Evolutionary conservation across 2,329 filamentous ascomycete species (phyloP), one percentile per base, ranked within the genome.

Genomic region (Ophiostoma quercus): DNA sequence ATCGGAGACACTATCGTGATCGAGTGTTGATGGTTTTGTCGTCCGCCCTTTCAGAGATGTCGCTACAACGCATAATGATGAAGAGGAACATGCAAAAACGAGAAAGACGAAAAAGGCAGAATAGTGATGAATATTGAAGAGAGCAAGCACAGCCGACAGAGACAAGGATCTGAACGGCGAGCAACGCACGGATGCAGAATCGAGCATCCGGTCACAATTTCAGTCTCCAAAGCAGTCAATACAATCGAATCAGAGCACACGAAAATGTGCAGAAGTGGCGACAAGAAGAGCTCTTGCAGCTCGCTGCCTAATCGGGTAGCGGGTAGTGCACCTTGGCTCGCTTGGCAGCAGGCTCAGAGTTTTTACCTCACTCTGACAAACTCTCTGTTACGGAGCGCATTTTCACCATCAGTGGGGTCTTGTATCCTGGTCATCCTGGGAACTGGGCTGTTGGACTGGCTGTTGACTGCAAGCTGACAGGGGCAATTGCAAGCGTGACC

Each of bases 381-480:
- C 22, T 57, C 51, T 34, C 16, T 25, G 25, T 57, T 57, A 57
- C n/a, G 22, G 51, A 57, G 51, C 8, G 51, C 22, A 62, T 62
- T 32, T 62, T 66, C 32, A 39, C 62, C 62, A 66, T 39, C 62
- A 37, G 62, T 66, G 62, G 62, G 62, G 57, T 34, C 57, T 32
- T 62, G 47, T 9, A 62, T 34, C 57, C 57, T 57, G 22, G 51
- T 57, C n/a, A 25, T 57, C 51, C 51, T 19, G 51, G 51, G 51
- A 57, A 25, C 25, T 57, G 51, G 51, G 51, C 51, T 57, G 51
- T 25, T 57, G 51, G 51, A 19, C n/a, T 60, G 25, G n/a, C 54
- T 60, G 54, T 60, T 60, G 54, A 60, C 54, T 60, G 54, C 54
- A 60, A 60, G 54, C 54, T 60, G 54, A 7, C 54, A 60, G 54